phyloP scores from a whole-genome alignment of 371 early-diverging fungal species.

The Apophysomyces trapeziformis region DNA sequence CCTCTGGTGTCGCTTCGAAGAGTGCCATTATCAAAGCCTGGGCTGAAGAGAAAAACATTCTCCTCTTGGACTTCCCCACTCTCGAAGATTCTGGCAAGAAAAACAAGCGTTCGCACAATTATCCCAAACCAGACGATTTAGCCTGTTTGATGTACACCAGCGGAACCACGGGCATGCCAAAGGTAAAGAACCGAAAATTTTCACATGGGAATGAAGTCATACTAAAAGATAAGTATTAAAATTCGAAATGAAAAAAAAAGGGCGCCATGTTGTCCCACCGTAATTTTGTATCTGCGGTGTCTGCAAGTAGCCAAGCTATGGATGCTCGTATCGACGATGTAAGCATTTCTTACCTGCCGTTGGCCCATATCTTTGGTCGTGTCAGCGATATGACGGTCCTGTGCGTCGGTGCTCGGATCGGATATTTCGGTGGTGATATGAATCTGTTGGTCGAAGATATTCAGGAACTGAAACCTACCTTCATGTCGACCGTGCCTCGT shows the following conservation, averaged over 20 bases:
- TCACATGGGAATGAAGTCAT: not conserved
- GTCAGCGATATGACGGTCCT: slow-evolving; percentile 33
- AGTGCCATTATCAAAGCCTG: slow-evolving; percentile 45
- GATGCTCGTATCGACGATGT: slow-evolving; percentile 35
- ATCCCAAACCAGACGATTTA: slow-evolving; percentile 61
- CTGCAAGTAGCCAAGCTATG: slow-evolving; percentile 25
- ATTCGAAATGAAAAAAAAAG: slow-evolving; percentile 17
- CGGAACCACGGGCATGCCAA: slow-evolving; percentile 77
- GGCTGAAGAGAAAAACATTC: slow-evolving; percentile 54
- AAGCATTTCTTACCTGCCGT: slow-evolving; percentile 78
- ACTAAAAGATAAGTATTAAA: not conserved
- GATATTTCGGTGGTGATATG: slow-evolving; percentile 87
- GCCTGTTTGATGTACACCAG: slow-evolving; percentile 47
- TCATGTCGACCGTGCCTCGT: slow-evolving; percentile 90
- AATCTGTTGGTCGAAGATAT: slow-evolving; percentile 83
- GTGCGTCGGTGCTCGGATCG: slow-evolving; percentile 67
- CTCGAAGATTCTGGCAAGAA: slow-evolving; percentile 63
- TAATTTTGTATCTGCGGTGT: slow-evolving; percentile 43
- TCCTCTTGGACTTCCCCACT: slow-evolving; percentile 60
- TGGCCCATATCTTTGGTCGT: slow-evolving; percentile 95
- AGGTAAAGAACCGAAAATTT: slow-evolving; percentile 21
- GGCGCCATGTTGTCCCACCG: slow-evolving; percentile 61
- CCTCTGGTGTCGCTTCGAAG: slow-evolving; percentile 28
- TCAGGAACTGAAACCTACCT: slow-evolving; percentile 78
- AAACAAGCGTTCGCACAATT: slow-evolving; percentile 36